phyloP scores from a whole-genome alignment of 1,139 yeast genomes.

The Pichia cactophila region DNA sequence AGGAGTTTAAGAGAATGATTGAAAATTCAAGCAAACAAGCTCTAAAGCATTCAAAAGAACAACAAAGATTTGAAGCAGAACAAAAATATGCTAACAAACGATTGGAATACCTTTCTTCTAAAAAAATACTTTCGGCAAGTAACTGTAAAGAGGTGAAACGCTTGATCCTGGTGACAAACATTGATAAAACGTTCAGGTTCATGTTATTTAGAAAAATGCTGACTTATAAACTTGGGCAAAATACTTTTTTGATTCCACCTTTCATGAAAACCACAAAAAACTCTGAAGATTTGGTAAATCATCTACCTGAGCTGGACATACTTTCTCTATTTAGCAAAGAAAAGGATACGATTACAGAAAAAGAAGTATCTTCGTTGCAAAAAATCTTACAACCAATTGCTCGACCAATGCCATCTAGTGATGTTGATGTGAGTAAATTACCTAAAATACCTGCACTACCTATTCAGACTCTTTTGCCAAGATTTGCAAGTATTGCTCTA shows the following conservation, averaged over 20 bases:
- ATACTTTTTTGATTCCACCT: slow-evolving; percentile 6
- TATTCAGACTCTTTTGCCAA: slow-evolving; percentile 3
- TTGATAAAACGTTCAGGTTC: not conserved
- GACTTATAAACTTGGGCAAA: slow-evolving; percentile 4
- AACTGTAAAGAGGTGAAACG: slow-evolving; percentile 34
- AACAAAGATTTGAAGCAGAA: slow-evolving; percentile 27
- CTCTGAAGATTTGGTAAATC: not conserved
- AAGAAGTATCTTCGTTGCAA: slow-evolving; percentile 3
- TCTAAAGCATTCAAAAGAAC: slow-evolving; percentile 22
- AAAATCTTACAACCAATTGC: slow-evolving; percentile 11
- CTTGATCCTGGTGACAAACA: slow-evolving; percentile 23
- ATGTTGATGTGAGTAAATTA: slow-evolving; percentile 4
- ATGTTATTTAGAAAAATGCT: slow-evolving; percentile 8
- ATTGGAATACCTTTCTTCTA: slow-evolving; percentile 27
- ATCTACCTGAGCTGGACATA: slow-evolving; percentile 1
- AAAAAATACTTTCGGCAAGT: slow-evolving; percentile 28
- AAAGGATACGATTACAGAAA: not conserved
- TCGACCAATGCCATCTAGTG: slow-evolving; percentile 4
- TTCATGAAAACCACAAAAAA: not conserved
- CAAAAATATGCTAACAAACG: slow-evolving; percentile 30
- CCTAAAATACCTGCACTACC: slow-evolving; percentile 10
- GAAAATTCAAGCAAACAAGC: slow-evolving; percentile 32
- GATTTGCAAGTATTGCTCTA: slow-evolving; percentile 5
- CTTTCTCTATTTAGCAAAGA: not conserved
- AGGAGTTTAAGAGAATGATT: slow-evolving; percentile 34